phyloP scores from a whole-genome alignment of 75 land plant species.

The Isoetes taiwanensis region DNA sequence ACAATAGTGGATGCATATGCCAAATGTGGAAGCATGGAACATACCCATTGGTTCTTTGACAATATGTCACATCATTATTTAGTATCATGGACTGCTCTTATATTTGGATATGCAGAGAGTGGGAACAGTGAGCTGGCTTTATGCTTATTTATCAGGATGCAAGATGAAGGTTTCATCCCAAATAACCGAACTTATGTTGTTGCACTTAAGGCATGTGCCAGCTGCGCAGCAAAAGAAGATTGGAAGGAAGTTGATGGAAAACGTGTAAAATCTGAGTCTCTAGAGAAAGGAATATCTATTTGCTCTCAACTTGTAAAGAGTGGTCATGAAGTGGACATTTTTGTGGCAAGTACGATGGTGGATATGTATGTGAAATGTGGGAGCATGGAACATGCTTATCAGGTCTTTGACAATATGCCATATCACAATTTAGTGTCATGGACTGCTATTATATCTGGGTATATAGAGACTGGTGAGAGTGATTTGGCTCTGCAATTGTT shows the following conservation, averaged over 20 bases:
- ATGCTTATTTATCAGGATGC: not conserved
- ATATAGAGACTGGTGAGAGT: too few relatives aligned
- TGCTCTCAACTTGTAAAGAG: not conserved
- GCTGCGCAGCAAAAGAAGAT: not conserved
- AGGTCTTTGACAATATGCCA: not conserved
- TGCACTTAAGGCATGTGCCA: not conserved
- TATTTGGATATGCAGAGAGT: too few relatives aligned
- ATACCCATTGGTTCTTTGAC: too few relatives aligned
- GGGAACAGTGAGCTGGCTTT: too few relatives aligned
- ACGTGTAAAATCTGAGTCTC: not conserved
- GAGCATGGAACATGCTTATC: not conserved
- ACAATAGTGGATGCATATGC: too few relatives aligned
- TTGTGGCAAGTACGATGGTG: too few relatives aligned
- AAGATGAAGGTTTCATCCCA: not conserved
- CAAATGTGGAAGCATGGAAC: too few relatives aligned
- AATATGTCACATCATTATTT: too few relatives aligned
- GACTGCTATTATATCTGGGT: not conserved
- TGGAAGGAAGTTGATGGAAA: not conserved
- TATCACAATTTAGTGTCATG: not conserved
- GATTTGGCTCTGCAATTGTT: too few relatives aligned
- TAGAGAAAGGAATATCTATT: not conserved
- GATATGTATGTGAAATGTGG: not conserved
- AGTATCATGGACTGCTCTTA: too few relatives aligned
- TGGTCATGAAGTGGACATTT: too few relatives aligned
- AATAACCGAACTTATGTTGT: not conserved